These are phyloP conservation scores for Talaromyces sp. DNA, from an alignment of 2,329 filamentous ascomycete genomes.

Conservation along the genomic window DNA sequence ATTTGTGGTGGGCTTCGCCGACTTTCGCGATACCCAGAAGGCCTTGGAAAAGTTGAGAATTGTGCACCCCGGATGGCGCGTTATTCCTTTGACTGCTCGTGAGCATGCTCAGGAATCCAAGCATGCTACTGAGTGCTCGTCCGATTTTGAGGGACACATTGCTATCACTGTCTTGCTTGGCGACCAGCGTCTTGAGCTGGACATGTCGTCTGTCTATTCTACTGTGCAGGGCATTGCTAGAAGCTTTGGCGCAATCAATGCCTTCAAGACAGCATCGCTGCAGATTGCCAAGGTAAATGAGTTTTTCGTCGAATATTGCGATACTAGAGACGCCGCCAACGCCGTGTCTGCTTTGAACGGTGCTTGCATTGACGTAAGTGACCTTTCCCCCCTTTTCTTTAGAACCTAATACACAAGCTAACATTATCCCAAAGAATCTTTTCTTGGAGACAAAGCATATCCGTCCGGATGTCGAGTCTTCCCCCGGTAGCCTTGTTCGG, in stretches of 20 bases:
- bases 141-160: conserved; percentile 54
- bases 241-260: conserved; percentile 35
- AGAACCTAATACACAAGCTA: background rate
- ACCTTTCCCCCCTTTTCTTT: background rate
- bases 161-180: conserved; percentile 45
- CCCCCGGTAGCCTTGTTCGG: conserved; percentile 5
- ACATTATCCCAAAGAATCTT: conserved; percentile 19
- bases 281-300: conserved; percentile 26
- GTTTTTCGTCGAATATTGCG: conserved; percentile 37
- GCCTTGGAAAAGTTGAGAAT: conserved; percentile 45
- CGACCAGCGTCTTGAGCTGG: conserved; percentile 18
- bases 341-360: conserved; percentile 31
- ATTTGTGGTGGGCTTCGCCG: conserved; percentile 54
- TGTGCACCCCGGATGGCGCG: conserved; percentile 44
- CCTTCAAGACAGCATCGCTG: conserved; percentile 24
- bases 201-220: conserved; percentile 37
- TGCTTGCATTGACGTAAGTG: conserved; percentile 27
- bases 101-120: conserved; percentile 40
- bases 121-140: conserved; percentile 21
- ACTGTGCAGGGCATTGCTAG: conserved; percentile 38
- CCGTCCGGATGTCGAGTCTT: conserved; percentile 25
- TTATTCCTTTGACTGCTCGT: conserved; percentile 41
- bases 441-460: conserved; percentile 25
- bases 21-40: conserved; percentile 56
- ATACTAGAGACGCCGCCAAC: conserved; percentile 32